Percentiles rank a stretch among this genome's conserved stretches.
phyloP scores from a whole-genome alignment of 2,329 filamentous ascomycete genomes.

The Allantophomopsis lycopodina region DNA sequence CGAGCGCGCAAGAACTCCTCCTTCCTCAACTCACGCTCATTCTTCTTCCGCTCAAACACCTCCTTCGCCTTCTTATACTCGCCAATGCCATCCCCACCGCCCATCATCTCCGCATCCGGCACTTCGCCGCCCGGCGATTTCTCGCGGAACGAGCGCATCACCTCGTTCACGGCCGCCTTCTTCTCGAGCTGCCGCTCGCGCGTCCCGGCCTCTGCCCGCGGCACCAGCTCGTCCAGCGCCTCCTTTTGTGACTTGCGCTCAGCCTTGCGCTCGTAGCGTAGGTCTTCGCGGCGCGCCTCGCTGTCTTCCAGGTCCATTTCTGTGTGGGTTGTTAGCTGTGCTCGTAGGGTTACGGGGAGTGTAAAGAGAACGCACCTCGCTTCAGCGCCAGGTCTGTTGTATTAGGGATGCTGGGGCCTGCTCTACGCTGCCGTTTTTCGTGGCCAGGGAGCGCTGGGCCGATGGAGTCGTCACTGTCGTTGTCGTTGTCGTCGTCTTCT shows the following conservation, averaged over 20 bases:
- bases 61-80: slow-evolving; percentile 58
- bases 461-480: slow-evolving; percentile 19
- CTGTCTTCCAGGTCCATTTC: slow-evolving; percentile 32
- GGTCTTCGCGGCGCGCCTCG: slow-evolving; percentile 27
- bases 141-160: slow-evolving; percentile 61
- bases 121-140: slow-evolving; percentile 54
- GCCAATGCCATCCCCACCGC: slow-evolving; percentile 46
- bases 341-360: background rate
- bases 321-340: slow-evolving; percentile 5
- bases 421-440: slow-evolving; percentile 13
- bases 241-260: slow-evolving; percentile 58
- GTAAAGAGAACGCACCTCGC: slow-evolving; percentile 23
- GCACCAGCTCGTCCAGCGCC: slow-evolving; percentile 65
- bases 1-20: slow-evolving; percentile 70
- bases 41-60: slow-evolving; percentile 59
- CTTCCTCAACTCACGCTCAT: slow-evolving; percentile 66
- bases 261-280: slow-evolving; percentile 45
- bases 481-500: slow-evolving; percentile 3
- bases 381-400: slow-evolving; percentile 59
- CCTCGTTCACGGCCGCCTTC: slow-evolving; percentile 55
- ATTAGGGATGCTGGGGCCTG: slow-evolving; percentile 53
- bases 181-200: slow-evolving; percentile 82
- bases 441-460: slow-evolving; percentile 31
- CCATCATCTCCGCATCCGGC: slow-evolving; percentile 66
- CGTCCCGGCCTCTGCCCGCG: slow-evolving; percentile 71